A percentile compares a stretch with the other conserved stretches of the same genome.
Evolutionary conservation across 805 yeast species (phyloP).

Genomic region (Metschnikowia lunata): DNA sequence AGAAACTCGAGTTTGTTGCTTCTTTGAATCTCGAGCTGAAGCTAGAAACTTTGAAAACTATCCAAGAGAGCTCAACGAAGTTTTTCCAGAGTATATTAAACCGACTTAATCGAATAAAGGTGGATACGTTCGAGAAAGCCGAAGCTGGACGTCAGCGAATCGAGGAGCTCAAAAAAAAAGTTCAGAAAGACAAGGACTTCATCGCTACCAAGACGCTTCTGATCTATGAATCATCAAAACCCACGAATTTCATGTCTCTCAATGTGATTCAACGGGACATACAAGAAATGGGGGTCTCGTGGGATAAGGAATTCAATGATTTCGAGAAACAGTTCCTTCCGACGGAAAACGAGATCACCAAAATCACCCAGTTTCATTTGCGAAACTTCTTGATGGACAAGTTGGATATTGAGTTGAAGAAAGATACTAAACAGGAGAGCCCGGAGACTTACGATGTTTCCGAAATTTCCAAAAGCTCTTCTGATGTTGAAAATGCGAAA

Average conservation of each 20-base stretch:
- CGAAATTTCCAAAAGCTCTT: not conserved
- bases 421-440: constrained; percentile 1
- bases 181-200: constrained; percentile 45
- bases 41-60: constrained; percentile 52
- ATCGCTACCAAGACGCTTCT: constrained; percentile 45
- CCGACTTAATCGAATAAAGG: constrained; percentile 71
- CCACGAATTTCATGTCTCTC: constrained; percentile 64
- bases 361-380: constrained; percentile 84
- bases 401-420: constrained; percentile 23
- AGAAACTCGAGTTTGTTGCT: constrained; percentile 67
- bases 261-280: constrained; percentile 66
- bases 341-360: constrained; percentile 86
- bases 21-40: constrained; percentile 66
- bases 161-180: constrained; percentile 50
- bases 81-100: constrained; percentile 73
- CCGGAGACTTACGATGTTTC: not conserved
- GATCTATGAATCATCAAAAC: constrained; percentile 51
- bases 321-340: constrained; percentile 81
- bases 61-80: constrained; percentile 46
- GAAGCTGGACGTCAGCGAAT: constrained; percentile 63
- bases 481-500: not conserved
- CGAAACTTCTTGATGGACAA: constrained; percentile 66
- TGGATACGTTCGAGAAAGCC: constrained; percentile 64
- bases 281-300: constrained; percentile 76
- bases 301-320: constrained; percentile 80